A percentile compares a stretch with the other conserved stretches of the same genome.
These are phyloP conservation scores for Cupressus sempervirens DNA, from an alignment of 75 land plant genomes.

Conservation along the genomic window DNA sequence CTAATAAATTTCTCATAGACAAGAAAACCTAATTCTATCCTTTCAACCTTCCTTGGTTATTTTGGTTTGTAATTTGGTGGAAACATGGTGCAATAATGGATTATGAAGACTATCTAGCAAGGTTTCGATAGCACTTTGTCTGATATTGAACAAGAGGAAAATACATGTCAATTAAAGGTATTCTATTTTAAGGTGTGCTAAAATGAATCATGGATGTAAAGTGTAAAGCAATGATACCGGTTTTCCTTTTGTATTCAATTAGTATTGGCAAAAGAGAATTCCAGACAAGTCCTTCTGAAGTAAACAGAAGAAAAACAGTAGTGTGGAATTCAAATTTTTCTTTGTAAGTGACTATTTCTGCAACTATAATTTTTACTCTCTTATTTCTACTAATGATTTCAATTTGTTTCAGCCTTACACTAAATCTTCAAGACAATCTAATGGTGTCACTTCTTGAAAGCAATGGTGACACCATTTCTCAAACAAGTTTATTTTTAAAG, in stretches of 20 bases:
- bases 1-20: too few species aligned
- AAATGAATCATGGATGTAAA: not conserved
- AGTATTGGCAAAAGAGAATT: too few species aligned
- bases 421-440: conserved; percentile 38
- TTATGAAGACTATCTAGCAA: not conserved
- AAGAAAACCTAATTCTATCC: not conserved
- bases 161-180: conserved; percentile 1
- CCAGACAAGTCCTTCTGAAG: too few species aligned
- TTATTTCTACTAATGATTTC: too few species aligned
- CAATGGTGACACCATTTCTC: conserved; percentile 46
- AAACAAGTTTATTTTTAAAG: conserved; percentile 26
- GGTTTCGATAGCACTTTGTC: not conserved
- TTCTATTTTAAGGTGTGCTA: not conserved
- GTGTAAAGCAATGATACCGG: not conserved
- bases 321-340: too few species aligned
- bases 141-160: not conserved
- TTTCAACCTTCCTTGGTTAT: not conserved
- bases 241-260: not conserved
- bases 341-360: too few species aligned
- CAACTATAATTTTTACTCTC: too few species aligned
- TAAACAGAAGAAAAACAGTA: too few species aligned
- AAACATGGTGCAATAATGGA: not conserved
- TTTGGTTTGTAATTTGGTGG: not conserved
- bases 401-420: not conserved
- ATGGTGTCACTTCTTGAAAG: conserved; percentile 38